Base-by-base conservation (phyloP, 176 grass and related monocot species). In the Chloris gayana region DNA sequence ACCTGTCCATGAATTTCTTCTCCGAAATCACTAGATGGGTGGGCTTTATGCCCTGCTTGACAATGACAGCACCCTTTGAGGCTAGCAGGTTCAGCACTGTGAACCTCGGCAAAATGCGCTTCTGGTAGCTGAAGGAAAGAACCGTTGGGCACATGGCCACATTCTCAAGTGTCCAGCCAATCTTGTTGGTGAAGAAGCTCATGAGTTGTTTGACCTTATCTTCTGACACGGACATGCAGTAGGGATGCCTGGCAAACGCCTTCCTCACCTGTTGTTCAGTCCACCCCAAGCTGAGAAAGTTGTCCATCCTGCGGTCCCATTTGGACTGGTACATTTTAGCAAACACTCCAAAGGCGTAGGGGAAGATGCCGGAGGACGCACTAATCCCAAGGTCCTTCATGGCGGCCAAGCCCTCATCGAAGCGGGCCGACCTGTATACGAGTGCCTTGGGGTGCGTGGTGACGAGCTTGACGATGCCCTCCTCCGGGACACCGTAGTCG, bases 221-320 rank as follows among this genome's bases (percentile, higher is more conserved):
- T 7, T 76, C 83, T 0, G 90, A 97, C 27, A 56, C 88, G 1
- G 79, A 47, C 86, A 93, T 91, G 64, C 78, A 89, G 42, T 85
- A 69, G 0, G 94, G 94, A 38, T 80, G 80, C 84, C 29, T 77
- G 35, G 29, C 18, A 42, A 97, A 97, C 6, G 94, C 91, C 2
- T 37, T 14, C 5, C 49, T 61, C 33, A 90, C 64, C 27, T 89
- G 81, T 70, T 83, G 65, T 63, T 89, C 59, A 0, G 91, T 87
- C 94, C 94, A 91, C 6, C 91, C 91, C 15, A 89, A 70, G 42
- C 79, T 91, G 72, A 75, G 31, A 46, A 77, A 97, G 27, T 89
- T 77, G 13, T 74, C 21, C 46, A 91, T 9, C 80, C 82, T 93
- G 31, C 18, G 39, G 0, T 90, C 70, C 85, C 88, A 91, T 25